These are phyloP conservation scores for Pelargonium hybrid DNA, from an alignment of 441 rosid species.

Conservation along the genomic window DNA sequence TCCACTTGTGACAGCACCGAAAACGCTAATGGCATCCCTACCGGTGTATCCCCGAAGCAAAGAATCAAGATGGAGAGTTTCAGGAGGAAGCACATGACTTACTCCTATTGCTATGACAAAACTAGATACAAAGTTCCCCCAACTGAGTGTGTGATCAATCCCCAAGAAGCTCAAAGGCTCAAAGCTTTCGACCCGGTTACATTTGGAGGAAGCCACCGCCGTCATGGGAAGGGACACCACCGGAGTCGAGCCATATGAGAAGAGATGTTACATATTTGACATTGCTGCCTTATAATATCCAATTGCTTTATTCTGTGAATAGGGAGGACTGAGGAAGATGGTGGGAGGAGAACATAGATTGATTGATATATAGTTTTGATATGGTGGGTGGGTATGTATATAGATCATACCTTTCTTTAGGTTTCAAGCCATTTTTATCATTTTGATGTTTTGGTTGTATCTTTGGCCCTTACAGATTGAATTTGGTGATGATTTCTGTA, in stretches of 20 bases:
- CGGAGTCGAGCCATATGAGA: constrained; percentile 20
- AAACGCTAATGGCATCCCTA: constrained; percentile 19
- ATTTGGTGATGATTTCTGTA: constrained; percentile 25
- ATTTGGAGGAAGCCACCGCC: constrained; percentile 56
- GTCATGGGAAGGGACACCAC: constrained; percentile 41
- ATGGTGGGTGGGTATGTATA: constrained; percentile 24
- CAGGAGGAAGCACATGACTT: constrained; percentile 44
- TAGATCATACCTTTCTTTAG: constrained; percentile 19
- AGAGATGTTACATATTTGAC: constrained; percentile 24
- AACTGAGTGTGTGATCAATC: constrained; percentile 14
- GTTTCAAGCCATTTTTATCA: constrained; percentile 11
- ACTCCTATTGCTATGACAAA: constrained; percentile 51
- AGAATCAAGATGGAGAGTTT: constrained; percentile 36
- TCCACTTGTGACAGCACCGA: constrained; percentile 26
- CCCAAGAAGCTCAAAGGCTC: constrained; percentile 50
- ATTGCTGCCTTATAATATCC: not conserved
- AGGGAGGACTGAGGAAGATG: not conserved
- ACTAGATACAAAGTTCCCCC: not conserved
- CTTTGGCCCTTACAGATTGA: constrained; percentile 15
- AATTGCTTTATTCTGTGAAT: not conserved
- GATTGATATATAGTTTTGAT: not conserved
- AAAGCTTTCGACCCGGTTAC: constrained; percentile 61
- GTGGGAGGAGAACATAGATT: not conserved
- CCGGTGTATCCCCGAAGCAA: constrained; percentile 21
- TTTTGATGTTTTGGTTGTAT: constrained; percentile 17